These are phyloP conservation scores for Aspergillus asperescens DNA, from an alignment of 495 filamentous ascomycete genomes.

Conservation along the genomic window DNA sequence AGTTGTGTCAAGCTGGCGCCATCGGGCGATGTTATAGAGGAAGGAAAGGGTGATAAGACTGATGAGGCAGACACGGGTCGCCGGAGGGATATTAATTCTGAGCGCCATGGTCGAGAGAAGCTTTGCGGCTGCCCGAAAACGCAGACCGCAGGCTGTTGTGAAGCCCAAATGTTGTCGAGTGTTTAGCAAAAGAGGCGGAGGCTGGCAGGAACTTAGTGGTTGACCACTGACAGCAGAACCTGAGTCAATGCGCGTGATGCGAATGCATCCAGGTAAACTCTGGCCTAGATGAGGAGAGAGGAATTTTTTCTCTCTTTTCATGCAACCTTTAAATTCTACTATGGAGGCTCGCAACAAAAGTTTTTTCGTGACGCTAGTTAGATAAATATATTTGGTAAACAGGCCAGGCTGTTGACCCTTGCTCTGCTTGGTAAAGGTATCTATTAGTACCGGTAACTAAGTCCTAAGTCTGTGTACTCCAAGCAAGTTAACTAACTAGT, in stretches of 20 bases:
- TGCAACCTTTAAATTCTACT: too few relatives aligned
- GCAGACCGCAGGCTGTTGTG: constrained; percentile 30
- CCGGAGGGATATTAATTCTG: constrained; percentile 85
- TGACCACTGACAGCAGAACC: neutral
- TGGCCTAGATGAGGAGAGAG: too few relatives aligned
- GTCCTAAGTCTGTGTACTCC: too few relatives aligned
- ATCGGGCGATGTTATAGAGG: constrained; percentile 63
- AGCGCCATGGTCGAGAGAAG: constrained; percentile 57
- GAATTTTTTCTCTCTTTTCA: too few relatives aligned
- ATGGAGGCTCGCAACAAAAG: too few relatives aligned
- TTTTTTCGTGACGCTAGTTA: too few relatives aligned
- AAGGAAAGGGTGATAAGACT: constrained; percentile 69
- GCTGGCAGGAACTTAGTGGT: neutral
- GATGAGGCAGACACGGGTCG: constrained; percentile 77
- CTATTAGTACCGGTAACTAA: too few relatives aligned
- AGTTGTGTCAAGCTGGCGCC: constrained; percentile 61
- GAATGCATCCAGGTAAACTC: too few relatives aligned
- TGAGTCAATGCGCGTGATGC: neutral
- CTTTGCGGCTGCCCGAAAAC: constrained; percentile 25
- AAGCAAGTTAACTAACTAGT: too few relatives aligned
- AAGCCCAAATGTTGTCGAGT: constrained; percentile 9
- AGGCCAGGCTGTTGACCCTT: too few relatives aligned
- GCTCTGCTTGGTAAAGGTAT: too few relatives aligned
- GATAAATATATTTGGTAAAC: too few relatives aligned
- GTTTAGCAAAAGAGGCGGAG: constrained; percentile 13